Conservation (phyloP, 345 rosid species). For the Bruguiera parviflora region DNA sequence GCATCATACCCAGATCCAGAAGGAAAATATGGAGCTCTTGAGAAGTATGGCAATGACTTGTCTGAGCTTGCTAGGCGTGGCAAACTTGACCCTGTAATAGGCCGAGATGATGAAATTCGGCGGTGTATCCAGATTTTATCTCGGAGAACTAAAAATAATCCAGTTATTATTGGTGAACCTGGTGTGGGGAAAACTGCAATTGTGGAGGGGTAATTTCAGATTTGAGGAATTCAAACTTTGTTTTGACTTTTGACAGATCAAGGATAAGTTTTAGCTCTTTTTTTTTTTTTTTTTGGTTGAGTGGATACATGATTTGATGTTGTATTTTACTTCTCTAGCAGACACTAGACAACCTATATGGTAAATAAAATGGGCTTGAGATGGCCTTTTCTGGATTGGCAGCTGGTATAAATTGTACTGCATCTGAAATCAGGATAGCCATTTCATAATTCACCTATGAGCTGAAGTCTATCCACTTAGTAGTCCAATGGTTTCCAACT, state of each 20-base stretch:
- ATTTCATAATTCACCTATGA: not conserved
- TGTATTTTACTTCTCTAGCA: not conserved
- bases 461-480: not conserved
- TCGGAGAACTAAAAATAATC: conserved; percentile 94
- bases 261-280: not conserved
- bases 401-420: too few species aligned
- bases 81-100: conserved; percentile 93
- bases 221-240: not conserved
- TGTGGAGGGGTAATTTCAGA: conserved; percentile 63
- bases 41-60: conserved; percentile 87
- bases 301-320: not conserved
- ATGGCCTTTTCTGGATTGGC: too few species aligned
- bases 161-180: conserved; percentile 92
- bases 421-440: too few species aligned
- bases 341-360: not conserved
- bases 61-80: conserved; percentile 87
- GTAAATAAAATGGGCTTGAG: too few species aligned
- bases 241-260: not conserved
- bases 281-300: too few species aligned
- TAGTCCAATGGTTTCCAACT: not conserved
- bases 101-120: conserved; percentile 87
- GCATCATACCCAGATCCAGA: conserved; percentile 59
- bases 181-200: conserved; percentile 96
- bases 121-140: conserved; percentile 80
- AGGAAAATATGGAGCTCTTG: conserved; percentile 74